Percentiles rank a stretch among this genome's conserved stretches.
These are phyloP conservation scores for Annulohypoxylon bovei DNA, from an alignment of 495 filamentous ascomycete species.

Conservation along the genomic window DNA sequence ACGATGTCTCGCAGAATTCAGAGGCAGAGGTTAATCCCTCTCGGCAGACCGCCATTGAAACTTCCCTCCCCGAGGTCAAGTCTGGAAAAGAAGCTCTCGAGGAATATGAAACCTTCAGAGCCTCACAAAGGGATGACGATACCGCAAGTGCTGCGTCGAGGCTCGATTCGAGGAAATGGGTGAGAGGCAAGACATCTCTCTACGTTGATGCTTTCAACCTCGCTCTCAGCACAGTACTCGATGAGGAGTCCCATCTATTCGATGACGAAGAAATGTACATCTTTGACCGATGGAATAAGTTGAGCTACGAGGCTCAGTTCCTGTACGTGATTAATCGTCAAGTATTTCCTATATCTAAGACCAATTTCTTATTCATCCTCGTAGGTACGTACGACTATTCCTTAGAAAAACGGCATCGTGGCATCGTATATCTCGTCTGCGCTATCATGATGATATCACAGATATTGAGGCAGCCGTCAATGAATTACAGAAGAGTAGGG, in stretches of 20 bases:
- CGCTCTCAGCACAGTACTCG: constrained; percentile 87
- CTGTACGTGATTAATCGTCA: constrained; percentile 64
- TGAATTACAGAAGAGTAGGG: constrained; percentile 59
- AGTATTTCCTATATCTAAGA: neutral
- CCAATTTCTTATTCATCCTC: constrained; percentile 1
- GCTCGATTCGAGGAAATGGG: constrained; percentile 55
- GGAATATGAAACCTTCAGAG: constrained; percentile 74
- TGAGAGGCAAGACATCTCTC: constrained; percentile 75
- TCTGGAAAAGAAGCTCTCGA: constrained; percentile 77
- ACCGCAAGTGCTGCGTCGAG: constrained; percentile 51
- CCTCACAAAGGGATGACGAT: constrained; percentile 55
- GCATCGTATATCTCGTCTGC: constrained; percentile 82
- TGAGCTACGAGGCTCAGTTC: constrained; percentile 91
- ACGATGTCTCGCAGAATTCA: constrained; percentile 39
- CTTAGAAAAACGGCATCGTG: constrained; percentile 93
- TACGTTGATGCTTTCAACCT: constrained; percentile 98
- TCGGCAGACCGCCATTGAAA: constrained; percentile 79
- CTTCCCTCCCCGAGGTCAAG: constrained; percentile 72
- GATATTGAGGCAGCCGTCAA: constrained; percentile 72
- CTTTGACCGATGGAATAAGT: constrained; percentile 76
- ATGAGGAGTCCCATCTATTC: constrained; percentile 90
- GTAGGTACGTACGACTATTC: constrained; percentile 87
- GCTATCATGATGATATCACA: constrained; percentile 84
- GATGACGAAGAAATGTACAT: constrained; percentile 79
- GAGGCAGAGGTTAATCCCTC: constrained; percentile 47